Conservation (phyloP, 441 rosid genomes). For the Pelargonium cotyledonis region DNA sequence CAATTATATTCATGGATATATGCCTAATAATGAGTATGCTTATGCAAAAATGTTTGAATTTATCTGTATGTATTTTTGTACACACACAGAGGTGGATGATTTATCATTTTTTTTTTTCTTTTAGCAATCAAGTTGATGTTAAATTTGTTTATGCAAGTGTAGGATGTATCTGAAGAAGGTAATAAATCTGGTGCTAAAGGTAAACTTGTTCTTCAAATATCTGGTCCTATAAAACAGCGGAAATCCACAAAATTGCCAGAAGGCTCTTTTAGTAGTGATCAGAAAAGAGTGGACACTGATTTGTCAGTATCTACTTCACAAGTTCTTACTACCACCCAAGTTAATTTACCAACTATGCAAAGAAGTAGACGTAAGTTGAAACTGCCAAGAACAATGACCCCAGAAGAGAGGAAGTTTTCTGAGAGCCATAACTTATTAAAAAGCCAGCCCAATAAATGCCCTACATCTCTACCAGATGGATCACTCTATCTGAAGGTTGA, state of each 20-base stretch:
- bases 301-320: slow-evolving; percentile 31
- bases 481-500: slow-evolving; percentile 42
- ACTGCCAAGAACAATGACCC: slow-evolving; percentile 36
- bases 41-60: not conserved
- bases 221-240: slow-evolving; percentile 42
- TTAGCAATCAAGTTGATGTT: slow-evolving; percentile 12
- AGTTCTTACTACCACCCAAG: slow-evolving; percentile 39
- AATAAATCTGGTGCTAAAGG: slow-evolving; percentile 32
- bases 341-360: slow-evolving; percentile 36
- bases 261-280: slow-evolving; percentile 34
- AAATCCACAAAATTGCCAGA: slow-evolving; percentile 38
- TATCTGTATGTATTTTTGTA: too few species aligned
- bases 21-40: not conserved
- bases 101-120: slow-evolving; percentile 4
- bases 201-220: slow-evolving; percentile 39
- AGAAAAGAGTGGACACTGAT: slow-evolving; percentile 33
- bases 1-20: not conserved
- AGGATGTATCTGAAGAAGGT: slow-evolving; percentile 51
- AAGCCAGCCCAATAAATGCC: slow-evolving; percentile 29
- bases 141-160: slow-evolving; percentile 18
- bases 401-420: slow-evolving; percentile 34
- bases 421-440: slow-evolving; percentile 29
- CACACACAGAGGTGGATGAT: not conserved
- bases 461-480: slow-evolving; percentile 28
- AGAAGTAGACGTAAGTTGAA: slow-evolving; percentile 61